A percentile compares a stretch with the other conserved stretches of the same genome.
Conservation (phyloP, 768 basidiomycete species). For the Xerocomus brunneocitrinus region DNA sequence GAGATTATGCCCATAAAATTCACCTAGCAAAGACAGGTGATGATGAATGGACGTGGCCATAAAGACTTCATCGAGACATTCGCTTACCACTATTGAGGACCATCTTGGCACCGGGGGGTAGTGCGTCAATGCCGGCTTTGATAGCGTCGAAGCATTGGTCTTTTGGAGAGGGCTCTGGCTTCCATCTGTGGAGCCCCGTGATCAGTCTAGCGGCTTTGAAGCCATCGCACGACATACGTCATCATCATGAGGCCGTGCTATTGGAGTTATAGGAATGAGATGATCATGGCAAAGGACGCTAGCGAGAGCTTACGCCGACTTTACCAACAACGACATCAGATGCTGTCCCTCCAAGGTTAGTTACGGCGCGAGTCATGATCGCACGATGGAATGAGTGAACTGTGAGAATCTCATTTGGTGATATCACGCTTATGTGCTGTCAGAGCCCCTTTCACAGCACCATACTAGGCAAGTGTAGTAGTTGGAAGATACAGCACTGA, state of each 20-base stretch:
- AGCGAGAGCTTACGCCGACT: constrained; percentile 28
- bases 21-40: constrained; percentile 29
- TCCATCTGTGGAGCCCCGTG: constrained; percentile 32
- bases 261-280: not conserved
- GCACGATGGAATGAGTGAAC: not conserved
- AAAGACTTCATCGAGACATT: not conserved
- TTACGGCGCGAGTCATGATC: constrained; percentile 28
- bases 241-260: constrained; percentile 56
- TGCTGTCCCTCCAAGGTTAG: constrained; percentile 37
- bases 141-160: constrained; percentile 60
- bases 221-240: constrained; percentile 35
- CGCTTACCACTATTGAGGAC: constrained; percentile 44
- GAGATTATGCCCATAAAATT: constrained; percentile 49
- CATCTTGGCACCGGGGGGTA: constrained; percentile 42
- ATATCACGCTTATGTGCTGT: no score
- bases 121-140: constrained; percentile 43
- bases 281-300: not conserved
- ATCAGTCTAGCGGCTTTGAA: not conserved
- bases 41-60: not conserved
- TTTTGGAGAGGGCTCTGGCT: constrained; percentile 43
- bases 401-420: not conserved
- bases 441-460: no score
- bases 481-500: no score
- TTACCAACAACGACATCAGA: constrained; percentile 33
- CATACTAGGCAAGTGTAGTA: no score